phyloP scores from a whole-genome alignment of 352 stramenopile genomes.

The Phytophthora cryptogea region DNA sequence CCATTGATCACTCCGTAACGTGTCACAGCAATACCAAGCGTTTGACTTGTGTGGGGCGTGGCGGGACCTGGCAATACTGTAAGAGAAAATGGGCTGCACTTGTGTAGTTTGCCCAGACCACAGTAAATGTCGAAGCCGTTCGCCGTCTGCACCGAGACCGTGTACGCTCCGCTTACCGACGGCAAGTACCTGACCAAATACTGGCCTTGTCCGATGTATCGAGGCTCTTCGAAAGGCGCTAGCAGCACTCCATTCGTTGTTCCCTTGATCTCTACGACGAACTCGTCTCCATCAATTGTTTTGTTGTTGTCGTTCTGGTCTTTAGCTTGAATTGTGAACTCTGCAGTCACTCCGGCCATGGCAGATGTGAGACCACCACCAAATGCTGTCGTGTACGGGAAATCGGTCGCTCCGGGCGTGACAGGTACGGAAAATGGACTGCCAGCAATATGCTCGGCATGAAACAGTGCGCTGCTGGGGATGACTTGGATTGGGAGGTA shows the following conservation, averaged over 20 bases:
- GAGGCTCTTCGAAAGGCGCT: slow-evolving; percentile 66
- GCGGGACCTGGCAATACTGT: slow-evolving; percentile 87
- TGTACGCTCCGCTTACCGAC: slow-evolving; percentile 86
- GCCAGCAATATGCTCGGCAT: slow-evolving; percentile 92
- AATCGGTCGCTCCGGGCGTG: slow-evolving; percentile 93
- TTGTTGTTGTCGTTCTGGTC: slow-evolving; percentile 94
- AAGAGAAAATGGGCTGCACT: slow-evolving; percentile 95
- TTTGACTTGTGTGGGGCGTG: slow-evolving; percentile 89
- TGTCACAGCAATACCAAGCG: slow-evolving; percentile 62
- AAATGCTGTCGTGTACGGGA: slow-evolving; percentile 93
- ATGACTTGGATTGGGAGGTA: slow-evolving; percentile 88
- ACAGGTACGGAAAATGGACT: slow-evolving; percentile 92
- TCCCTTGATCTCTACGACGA: slow-evolving; percentile 61
- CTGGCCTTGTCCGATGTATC: slow-evolving; percentile 91
- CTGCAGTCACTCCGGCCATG: slow-evolving; percentile 82
- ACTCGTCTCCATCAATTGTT: slow-evolving; percentile 71
- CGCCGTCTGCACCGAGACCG: slow-evolving; percentile 90
- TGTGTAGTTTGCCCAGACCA: slow-evolving; percentile 85
- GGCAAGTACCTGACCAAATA: slow-evolving; percentile 92
- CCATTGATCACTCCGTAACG: slow-evolving; percentile 79
- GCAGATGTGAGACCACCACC: slow-evolving; percentile 75
- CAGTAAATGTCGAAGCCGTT: slow-evolving; percentile 96
- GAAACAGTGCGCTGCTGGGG: slow-evolving; percentile 79
- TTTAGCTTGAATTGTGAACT: slow-evolving; percentile 95
- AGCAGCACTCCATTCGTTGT: slow-evolving; percentile 34